Evolutionary conservation across 169 alveolate genomes (phyloP).

Genomic region (Plasmodium gonderi): DNA sequence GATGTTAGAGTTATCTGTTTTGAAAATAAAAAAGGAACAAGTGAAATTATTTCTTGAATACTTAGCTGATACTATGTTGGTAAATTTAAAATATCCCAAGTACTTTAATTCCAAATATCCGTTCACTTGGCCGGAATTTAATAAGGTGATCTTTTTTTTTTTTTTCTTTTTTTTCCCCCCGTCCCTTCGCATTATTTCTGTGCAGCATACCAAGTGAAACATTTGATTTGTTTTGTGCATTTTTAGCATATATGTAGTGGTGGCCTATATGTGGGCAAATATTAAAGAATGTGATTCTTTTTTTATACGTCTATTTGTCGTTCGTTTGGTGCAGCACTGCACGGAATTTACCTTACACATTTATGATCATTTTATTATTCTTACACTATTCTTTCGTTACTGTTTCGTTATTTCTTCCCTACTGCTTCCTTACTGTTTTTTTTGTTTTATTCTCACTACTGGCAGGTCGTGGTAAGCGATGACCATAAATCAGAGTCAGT

Average conservation of each 20-base stretch:
- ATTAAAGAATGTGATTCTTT: neutral
- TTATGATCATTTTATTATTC: neutral
- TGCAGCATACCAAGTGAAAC: no score
- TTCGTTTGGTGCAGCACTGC: neutral
- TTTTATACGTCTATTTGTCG: neutral
- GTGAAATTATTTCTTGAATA: slow-evolving; percentile 76
- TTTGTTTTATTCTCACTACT: neutral
- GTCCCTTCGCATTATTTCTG: no score
- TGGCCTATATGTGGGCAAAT: neutral
- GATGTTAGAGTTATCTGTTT: slow-evolving; percentile 59
- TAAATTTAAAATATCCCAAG: slow-evolving; percentile 76
- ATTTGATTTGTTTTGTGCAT: no score
- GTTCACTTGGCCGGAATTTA: slow-evolving; percentile 74
- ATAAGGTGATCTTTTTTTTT: slow-evolving; percentile 7
- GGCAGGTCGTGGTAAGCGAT: slow-evolving; percentile 34
- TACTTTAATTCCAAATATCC: slow-evolving; percentile 78
- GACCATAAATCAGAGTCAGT: slow-evolving; percentile 18
- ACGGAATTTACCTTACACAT: no score
- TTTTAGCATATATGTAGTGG: neutral
- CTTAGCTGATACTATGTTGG: slow-evolving; percentile 77
- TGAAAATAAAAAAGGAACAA: slow-evolving; percentile 77
- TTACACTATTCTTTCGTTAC: neutral
- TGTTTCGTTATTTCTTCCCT: neutral
- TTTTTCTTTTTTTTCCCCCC: neutral
- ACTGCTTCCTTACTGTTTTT: neutral